Conservation (phyloP, 2,329 filamentous ascomycete species). For the Colletotrichum musicola region DNA sequence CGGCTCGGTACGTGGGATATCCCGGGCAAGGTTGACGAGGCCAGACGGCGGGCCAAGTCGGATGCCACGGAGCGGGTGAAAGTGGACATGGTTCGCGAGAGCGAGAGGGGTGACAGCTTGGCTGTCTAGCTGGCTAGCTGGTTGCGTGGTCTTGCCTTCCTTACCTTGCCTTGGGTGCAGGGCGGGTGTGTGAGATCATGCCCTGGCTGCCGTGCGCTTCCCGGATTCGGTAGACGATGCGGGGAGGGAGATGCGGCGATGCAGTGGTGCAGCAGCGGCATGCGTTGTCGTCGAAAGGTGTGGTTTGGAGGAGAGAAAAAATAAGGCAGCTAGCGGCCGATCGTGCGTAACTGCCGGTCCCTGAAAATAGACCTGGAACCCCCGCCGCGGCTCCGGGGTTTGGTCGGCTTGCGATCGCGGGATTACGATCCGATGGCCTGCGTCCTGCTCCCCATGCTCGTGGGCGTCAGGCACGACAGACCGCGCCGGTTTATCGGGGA, state of each 20-base stretch:
- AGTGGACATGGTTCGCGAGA: conserved; percentile 28
- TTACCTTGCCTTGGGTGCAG: not conserved
- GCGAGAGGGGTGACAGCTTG: conserved; percentile 9
- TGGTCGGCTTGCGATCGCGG: not conserved
- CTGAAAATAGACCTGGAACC: not conserved
- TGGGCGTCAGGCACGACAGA: not conserved
- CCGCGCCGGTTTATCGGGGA: not conserved
- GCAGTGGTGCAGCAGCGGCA: not conserved
- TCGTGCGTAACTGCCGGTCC: conserved; percentile 9
- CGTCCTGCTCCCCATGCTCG: not conserved
- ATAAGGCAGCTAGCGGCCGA: conserved; percentile 4
- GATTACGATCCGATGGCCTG: not conserved
- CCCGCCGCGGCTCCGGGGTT: conserved; percentile 15
- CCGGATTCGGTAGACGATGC: conserved; percentile 1
- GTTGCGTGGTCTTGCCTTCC: not conserved
- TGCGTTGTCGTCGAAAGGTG: too few relatives aligned
- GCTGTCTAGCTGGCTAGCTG: not conserved
- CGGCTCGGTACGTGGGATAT: conserved; percentile 7
- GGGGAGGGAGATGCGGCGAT: conserved; percentile 1
- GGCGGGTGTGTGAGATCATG: conserved; percentile 17
- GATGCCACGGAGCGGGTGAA: not conserved
- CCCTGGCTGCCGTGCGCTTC: conserved; percentile 2
- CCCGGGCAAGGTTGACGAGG: conserved; percentile 13
- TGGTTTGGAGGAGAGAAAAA: too few relatives aligned
- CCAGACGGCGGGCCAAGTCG: conserved; percentile 22